Conservation (phyloP, 2,329 filamentous ascomycete species). For the Claviceps sp. region DNA sequence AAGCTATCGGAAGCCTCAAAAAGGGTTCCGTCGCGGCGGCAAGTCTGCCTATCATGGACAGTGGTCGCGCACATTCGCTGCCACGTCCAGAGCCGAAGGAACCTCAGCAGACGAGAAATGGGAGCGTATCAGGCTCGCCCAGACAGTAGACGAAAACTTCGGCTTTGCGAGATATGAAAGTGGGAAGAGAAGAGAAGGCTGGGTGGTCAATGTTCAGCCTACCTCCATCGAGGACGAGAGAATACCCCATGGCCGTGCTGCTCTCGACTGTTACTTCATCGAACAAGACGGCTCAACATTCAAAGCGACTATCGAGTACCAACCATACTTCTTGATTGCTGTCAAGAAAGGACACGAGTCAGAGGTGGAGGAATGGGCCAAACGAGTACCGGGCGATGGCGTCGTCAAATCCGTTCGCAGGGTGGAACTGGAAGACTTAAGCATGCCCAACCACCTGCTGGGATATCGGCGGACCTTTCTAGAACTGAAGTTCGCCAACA, state of each 20-base stretch:
- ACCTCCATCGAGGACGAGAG: conserved; percentile 80
- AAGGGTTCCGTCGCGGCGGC: conserved; percentile 54
- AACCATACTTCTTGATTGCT: conserved; percentile 90
- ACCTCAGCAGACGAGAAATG: conserved; percentile 89
- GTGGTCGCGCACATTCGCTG: conserved; percentile 64
- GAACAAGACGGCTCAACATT: conserved; percentile 80
- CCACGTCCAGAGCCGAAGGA: conserved; percentile 64
- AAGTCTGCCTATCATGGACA: conserved; percentile 59
- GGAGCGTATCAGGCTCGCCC: conserved; percentile 69
- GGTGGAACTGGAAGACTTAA: conserved; percentile 84
- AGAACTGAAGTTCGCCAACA: conserved; percentile 76
- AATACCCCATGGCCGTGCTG: conserved; percentile 70
- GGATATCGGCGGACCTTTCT: conserved; percentile 84
- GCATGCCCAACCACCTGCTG: conserved; percentile 89
- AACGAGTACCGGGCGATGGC: conserved; percentile 65
- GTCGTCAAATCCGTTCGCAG: conserved; percentile 65
- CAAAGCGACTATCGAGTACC: conserved; percentile 92
- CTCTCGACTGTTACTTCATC: conserved; percentile 94
- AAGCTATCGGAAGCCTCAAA: conserved; percentile 44
- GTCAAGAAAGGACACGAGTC: conserved; percentile 77
- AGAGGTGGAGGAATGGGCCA: conserved; percentile 92
- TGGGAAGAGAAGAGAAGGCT: conserved; percentile 68
- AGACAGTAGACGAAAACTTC: conserved; percentile 88
- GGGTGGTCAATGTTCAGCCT: conserved; percentile 91
- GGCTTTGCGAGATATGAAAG: conserved; percentile 88